Evolutionary conservation across 495 filamentous ascomycete species (phyloP).

Genomic region (Daldinia decipiens): DNA sequence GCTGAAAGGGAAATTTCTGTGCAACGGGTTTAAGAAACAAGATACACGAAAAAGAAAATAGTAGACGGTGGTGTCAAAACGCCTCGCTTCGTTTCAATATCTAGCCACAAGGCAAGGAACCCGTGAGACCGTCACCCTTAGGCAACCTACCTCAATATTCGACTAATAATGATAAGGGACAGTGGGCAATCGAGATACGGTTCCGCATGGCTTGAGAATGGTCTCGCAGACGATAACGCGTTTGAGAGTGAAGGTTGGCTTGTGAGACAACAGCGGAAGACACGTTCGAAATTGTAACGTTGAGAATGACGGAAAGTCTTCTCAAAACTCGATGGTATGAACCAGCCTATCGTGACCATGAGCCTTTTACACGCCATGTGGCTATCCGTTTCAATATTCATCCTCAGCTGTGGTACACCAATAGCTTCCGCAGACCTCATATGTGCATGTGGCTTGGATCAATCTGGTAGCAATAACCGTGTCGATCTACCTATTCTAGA

Average conservation of each 20-base stretch:
- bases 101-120: neutral
- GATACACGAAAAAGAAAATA: neutral
- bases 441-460: slow-evolving; percentile 9
- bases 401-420: no score
- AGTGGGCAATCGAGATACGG: neutral
- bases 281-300: neutral
- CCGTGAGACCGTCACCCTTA: neutral
- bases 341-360: neutral
- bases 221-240: neutral
- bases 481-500: neutral
- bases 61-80: neutral
- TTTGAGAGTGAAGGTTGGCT: neutral
- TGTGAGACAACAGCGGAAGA: slow-evolving; percentile 19
- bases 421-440: neutral
- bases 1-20: slow-evolving; percentile 5
- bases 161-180: neutral
- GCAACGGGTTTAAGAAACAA: neutral
- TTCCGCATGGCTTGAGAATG: neutral
- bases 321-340: neutral
- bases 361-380: slow-evolving; percentile 7
- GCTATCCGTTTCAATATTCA: slow-evolving; percentile 29
- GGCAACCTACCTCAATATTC: neutral
- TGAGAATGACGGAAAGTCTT: neutral
- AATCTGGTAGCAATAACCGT: neutral
- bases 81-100: neutral